Conservation (phyloP, 176 grass and related monocot species). For the Poa annua region DNA sequence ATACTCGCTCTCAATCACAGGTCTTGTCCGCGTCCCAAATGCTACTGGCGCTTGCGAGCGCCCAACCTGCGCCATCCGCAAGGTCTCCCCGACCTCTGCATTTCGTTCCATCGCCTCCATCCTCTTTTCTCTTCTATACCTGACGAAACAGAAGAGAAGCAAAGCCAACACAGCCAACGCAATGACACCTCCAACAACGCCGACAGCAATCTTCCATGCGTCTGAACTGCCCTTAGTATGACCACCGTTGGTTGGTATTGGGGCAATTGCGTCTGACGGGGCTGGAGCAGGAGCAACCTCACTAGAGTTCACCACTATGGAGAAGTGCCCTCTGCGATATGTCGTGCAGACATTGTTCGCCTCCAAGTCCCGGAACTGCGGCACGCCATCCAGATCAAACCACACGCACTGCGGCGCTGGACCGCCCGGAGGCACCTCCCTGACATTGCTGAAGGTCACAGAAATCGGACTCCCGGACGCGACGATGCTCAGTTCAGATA, state of each 20-base stretch:
- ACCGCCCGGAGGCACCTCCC: constrained; percentile 27
- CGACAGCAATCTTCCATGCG: constrained; percentile 72
- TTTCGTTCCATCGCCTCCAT: constrained; percentile 68
- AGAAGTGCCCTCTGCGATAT: constrained; percentile 70
- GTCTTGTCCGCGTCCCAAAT: constrained; percentile 60
- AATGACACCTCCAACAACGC: constrained; percentile 46
- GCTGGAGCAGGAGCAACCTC: constrained; percentile 54
- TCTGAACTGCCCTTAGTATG: constrained; percentile 52
- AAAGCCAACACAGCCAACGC: constrained; percentile 57
- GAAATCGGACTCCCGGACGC: constrained; percentile 49
- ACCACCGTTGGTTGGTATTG: neutral
- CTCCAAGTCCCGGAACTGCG: constrained; percentile 63
- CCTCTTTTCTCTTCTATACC: constrained; percentile 53
- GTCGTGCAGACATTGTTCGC: constrained; percentile 49
- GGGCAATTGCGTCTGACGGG: constrained; percentile 32
- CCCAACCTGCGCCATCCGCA: constrained; percentile 76
- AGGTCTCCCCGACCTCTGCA: constrained; percentile 63
- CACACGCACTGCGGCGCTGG: constrained; percentile 59
- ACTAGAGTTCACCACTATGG: constrained; percentile 81
- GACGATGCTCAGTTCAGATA: constrained; percentile 58
- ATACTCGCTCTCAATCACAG: constrained; percentile 83
- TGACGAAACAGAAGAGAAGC: constrained; percentile 49
- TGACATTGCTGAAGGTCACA: constrained; percentile 55
- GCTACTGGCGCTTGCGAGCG: constrained; percentile 69
- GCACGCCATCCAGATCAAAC: constrained; percentile 62